Evolutionary conservation across 2,329 filamentous ascomycete genomes (phyloP).

Genomic region (Aspergillus pseudonomiae): DNA sequence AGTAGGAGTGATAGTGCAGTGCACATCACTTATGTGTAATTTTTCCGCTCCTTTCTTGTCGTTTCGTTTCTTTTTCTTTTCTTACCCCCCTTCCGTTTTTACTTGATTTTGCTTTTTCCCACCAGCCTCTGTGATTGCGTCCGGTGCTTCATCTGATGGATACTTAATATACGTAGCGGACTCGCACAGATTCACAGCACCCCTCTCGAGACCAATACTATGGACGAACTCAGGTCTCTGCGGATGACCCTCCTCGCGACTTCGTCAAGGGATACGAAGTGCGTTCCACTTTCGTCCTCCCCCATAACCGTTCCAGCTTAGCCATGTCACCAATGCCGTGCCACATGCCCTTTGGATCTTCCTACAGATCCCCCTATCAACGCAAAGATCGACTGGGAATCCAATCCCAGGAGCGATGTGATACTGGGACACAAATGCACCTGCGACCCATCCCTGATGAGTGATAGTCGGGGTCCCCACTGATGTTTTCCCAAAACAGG

Average conservation of each 20-base stretch:
- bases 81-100: not conserved
- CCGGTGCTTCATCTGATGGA: slow-evolving; percentile 1
- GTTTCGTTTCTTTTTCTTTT: not conserved
- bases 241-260: not conserved
- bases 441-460: slow-evolving; percentile 3
- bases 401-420: not conserved
- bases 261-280: slow-evolving; percentile 2
- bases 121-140: not conserved
- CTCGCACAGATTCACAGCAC: not conserved
- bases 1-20: not conserved
- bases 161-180: slow-evolving; percentile 4
- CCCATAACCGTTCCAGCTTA: not conserved
- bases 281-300: not conserved
- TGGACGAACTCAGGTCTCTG: not conserved
- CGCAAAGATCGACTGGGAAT: not conserved
- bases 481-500: not conserved
- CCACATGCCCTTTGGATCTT: slow-evolving; percentile 3
- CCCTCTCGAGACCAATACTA: not conserved
- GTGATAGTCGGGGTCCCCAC: slow-evolving; percentile 3
- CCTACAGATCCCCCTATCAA: not conserved
- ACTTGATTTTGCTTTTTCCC: not conserved
- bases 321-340: not conserved
- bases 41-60: not conserved
- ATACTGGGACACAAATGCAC: not conserved
- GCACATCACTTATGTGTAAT: slow-evolving; percentile 4